phyloP scores from a whole-genome alignment of 352 stramenopile species.

The Phytophthora litchii region DNA sequence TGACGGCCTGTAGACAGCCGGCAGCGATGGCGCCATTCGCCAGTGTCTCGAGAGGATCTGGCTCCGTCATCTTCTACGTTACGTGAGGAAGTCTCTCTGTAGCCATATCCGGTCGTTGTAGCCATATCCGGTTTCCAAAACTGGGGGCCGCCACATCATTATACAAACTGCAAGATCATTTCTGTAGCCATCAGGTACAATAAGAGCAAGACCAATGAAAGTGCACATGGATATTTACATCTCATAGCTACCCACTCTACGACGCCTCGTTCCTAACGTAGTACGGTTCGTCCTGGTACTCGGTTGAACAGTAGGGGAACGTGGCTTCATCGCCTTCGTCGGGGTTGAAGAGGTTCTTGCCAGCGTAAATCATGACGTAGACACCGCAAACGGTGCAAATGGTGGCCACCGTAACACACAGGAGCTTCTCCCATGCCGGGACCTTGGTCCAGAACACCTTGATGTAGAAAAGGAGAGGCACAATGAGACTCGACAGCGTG shows the following conservation, averaged over 20 bases:
- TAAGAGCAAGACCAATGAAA: background rate
- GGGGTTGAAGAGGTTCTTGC: slow-evolving; percentile 39
- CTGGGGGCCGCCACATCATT: no score
- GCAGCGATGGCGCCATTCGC: slow-evolving; percentile 36
- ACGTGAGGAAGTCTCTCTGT: no score
- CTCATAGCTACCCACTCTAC: slow-evolving; percentile 1
- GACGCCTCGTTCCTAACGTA: slow-evolving; percentile 39
- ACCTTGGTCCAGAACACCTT: slow-evolving; percentile 52
- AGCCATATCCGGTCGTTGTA: no score
- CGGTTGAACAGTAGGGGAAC: slow-evolving; percentile 64
- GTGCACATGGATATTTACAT: slow-evolving; percentile 4
- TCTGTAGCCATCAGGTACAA: no score
- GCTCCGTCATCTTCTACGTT: no score
- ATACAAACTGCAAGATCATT: no score
- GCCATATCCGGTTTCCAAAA: no score
- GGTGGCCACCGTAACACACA: slow-evolving; percentile 32
- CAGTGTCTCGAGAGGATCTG: slow-evolving; percentile 31
- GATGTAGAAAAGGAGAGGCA: slow-evolving; percentile 57
- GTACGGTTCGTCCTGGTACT: slow-evolving; percentile 62
- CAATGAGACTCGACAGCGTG: slow-evolving; percentile 47
- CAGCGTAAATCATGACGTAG: slow-evolving; percentile 48
- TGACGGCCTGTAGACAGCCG: slow-evolving; percentile 47
- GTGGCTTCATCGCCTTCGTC: slow-evolving; percentile 18
- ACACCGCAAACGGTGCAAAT: slow-evolving; percentile 37
- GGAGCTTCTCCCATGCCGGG: slow-evolving; percentile 45